Evolutionary conservation across 768 basidiomycete genomes (phyloP).

Genomic region (Pleurotus tuoliensis): DNA sequence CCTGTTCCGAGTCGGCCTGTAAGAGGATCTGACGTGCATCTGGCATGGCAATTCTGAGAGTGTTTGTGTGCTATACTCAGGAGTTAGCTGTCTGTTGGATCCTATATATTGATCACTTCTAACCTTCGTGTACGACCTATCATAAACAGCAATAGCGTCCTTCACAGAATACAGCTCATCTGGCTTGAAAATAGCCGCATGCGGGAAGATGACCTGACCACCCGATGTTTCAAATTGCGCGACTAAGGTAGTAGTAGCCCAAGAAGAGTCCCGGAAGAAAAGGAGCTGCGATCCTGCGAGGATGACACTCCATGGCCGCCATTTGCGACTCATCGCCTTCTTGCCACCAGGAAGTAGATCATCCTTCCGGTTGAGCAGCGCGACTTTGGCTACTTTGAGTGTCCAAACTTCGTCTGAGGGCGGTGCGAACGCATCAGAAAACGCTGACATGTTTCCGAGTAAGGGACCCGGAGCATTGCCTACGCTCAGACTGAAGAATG

Average conservation of each 20-base stretch:
- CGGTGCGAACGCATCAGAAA: constrained; percentile 18
- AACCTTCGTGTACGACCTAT: constrained; percentile 76
- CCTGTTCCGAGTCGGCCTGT: constrained; percentile 62
- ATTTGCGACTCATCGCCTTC: constrained; percentile 76
- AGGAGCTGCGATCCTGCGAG: constrained; percentile 89
- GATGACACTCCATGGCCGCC: constrained; percentile 82
- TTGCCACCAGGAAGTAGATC: constrained; percentile 74
- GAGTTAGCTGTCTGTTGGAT: background rate
- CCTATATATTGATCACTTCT: constrained; percentile 11
- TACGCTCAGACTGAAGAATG: constrained; percentile 34
- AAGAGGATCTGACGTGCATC: constrained; percentile 82
- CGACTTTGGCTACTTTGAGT: constrained; percentile 77
- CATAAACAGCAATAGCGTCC: constrained; percentile 76
- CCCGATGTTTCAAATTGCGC: constrained; percentile 34
- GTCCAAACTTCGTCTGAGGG: constrained; percentile 31
- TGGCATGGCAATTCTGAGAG: constrained; percentile 73
- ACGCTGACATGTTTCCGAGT: constrained; percentile 20
- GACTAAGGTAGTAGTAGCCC: constrained; percentile 43
- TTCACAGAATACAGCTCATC: constrained; percentile 84
- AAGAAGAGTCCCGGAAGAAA: constrained; percentile 75
- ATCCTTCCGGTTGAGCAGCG: constrained; percentile 77
- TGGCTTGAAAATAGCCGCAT: constrained; percentile 54
- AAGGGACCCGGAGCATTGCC: constrained; percentile 26
- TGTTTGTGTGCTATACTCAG: constrained; percentile 51
- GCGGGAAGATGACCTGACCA: constrained; percentile 32